These are phyloP conservation scores for Saururus chinensis DNA, from an alignment of 164 flowering plant species.

Conservation along the genomic window DNA sequence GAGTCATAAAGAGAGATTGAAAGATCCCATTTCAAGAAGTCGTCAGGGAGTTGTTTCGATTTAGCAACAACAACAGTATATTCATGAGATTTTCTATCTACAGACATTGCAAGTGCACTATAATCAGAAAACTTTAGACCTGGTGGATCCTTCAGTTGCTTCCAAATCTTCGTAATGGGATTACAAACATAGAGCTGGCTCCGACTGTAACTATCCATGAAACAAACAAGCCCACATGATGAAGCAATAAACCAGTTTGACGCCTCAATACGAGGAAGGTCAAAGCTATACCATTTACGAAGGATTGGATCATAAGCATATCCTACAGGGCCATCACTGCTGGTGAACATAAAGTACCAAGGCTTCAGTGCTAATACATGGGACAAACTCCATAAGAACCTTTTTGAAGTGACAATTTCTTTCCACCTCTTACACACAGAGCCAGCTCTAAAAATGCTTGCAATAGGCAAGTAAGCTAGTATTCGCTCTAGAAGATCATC, in stretches of 20 bases:
- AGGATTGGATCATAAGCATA: slow-evolving; percentile 79
- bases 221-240: slow-evolving; percentile 75
- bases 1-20: slow-evolving; percentile 68
- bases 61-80: slow-evolving; percentile 59
- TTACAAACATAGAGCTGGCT: slow-evolving; percentile 62
- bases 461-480: slow-evolving; percentile 62
- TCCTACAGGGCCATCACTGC: slow-evolving; percentile 65
- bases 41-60: slow-evolving; percentile 75
- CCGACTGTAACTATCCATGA: slow-evolving; percentile 67
- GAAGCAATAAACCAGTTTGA: slow-evolving; percentile 67
- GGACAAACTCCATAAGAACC: slow-evolving; percentile 62
- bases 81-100: slow-evolving; percentile 26
- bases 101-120: slow-evolving; percentile 67
- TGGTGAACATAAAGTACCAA: slow-evolving; percentile 94
- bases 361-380: slow-evolving; percentile 46
- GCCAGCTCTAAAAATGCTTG: slow-evolving; percentile 76
- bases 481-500: slow-evolving; percentile 84
- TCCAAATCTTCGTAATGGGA: slow-evolving; percentile 53
- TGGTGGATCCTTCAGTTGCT: slow-evolving; percentile 47
- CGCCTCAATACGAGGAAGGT: slow-evolving; percentile 60
- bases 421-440: slow-evolving; percentile 86
- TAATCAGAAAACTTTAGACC: slow-evolving; percentile 62
- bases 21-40: slow-evolving; percentile 76
- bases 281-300: slow-evolving; percentile 70
- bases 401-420: slow-evolving; percentile 54